A percentile compares a stretch with the other conserved stretches of the same genome.
These are phyloP conservation scores for Thielaviopsis ethacetica DNA, from an alignment of 2,329 filamentous ascomycete genomes.

Conservation along the genomic window DNA sequence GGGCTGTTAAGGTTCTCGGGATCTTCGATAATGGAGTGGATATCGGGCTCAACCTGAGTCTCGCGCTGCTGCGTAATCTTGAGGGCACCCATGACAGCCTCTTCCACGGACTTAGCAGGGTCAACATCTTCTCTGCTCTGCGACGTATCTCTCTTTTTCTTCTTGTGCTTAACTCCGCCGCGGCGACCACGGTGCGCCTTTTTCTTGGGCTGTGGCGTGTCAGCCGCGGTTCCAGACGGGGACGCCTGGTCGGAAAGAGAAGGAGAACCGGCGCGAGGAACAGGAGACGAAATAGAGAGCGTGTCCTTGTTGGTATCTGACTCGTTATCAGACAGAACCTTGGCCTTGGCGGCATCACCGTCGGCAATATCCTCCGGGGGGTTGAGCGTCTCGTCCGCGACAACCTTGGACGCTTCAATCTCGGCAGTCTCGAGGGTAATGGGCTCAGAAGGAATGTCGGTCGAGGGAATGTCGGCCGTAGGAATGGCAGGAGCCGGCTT, in stretches of 20 bases:
- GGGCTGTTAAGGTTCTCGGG: constrained; percentile 43
- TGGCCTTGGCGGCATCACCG: background rate
- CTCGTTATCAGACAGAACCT: background rate
- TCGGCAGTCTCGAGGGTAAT: background rate
- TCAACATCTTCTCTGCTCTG: constrained; percentile 32
- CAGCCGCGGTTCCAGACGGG: constrained; percentile 8
- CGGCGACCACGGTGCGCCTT: constrained; percentile 56
- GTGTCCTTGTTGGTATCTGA: background rate
- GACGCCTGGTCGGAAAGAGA: constrained; percentile 4
- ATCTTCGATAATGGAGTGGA: constrained; percentile 39
- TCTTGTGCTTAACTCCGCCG: constrained; percentile 52
- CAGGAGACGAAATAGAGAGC: background rate
- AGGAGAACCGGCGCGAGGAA: background rate
- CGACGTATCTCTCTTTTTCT: constrained; percentile 37
- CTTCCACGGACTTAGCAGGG: constrained; percentile 33
- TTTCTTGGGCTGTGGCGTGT: constrained; percentile 30
- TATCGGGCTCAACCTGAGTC: constrained; percentile 38
- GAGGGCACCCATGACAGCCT: constrained; percentile 42
- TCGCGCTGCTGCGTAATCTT: constrained; percentile 36
- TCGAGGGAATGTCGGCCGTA: background rate
- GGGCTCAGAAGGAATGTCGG: background rate
- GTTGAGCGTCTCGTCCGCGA: background rate
- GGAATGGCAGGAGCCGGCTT: background rate
- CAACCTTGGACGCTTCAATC: background rate
- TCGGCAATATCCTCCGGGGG: background rate